Conservation (phyloP, 2,329 filamentous ascomycete species). For the Colletotrichum liaoningense region DNA sequence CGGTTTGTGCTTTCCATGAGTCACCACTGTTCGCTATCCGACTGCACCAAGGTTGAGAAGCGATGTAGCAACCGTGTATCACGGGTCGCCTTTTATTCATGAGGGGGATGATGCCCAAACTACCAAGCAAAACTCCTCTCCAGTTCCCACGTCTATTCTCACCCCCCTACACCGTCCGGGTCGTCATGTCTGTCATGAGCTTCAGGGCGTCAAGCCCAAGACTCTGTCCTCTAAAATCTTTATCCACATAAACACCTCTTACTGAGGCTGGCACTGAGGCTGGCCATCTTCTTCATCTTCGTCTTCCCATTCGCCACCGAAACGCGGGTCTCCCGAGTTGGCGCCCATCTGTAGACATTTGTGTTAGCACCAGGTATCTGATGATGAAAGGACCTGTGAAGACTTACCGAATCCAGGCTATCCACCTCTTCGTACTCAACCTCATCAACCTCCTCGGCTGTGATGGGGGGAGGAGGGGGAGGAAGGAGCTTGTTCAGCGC, state of each 20-base stretch:
- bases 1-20: background rate
- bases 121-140: constrained; percentile 36
- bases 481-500: constrained; percentile 83
- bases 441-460: constrained; percentile 83
- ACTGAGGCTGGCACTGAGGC: constrained; percentile 81
- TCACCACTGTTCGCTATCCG: background rate
- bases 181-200: constrained; percentile 35
- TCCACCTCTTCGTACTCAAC: constrained; percentile 87
- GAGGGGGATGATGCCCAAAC: constrained; percentile 33
- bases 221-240: constrained; percentile 29
- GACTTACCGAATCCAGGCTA: constrained; percentile 79
- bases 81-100: constrained; percentile 32
- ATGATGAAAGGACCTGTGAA: background rate
- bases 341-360: constrained; percentile 71
- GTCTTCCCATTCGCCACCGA: constrained; percentile 75
- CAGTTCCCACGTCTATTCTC: constrained; percentile 32
- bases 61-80: constrained; percentile 21
- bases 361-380: constrained; percentile 40
- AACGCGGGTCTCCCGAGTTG: constrained; percentile 75
- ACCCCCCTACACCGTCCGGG: constrained; percentile 24
- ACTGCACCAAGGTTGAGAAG: background rate
- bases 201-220: constrained; percentile 27
- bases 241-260: constrained; percentile 43
- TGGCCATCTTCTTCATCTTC: constrained; percentile 75
- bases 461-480: constrained; percentile 67